A percentile compares a stretch with the other conserved stretches of the same genome.
Conservation (phyloP, 177 flowering plant species). For the Tripterygium wilfordii region DNA sequence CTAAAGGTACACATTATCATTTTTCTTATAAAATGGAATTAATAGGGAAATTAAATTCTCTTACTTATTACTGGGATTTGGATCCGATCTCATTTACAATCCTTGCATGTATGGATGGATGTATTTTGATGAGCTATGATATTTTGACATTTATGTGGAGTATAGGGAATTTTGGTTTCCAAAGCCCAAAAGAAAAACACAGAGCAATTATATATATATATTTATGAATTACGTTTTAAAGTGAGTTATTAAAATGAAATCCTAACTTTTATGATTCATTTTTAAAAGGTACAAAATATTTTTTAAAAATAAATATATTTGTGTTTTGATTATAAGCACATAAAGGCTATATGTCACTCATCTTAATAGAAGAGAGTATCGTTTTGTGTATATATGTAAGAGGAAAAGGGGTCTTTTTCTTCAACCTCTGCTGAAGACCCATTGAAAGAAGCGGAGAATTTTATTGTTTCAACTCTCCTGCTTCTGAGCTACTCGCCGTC, state of each 20-base stretch:
- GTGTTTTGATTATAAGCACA: too few relatives aligned
- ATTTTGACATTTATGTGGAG: too few relatives aligned
- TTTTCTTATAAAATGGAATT: too few relatives aligned
- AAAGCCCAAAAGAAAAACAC: background rate
- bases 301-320: too few relatives aligned
- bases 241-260: too few relatives aligned
- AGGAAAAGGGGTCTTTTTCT: too few relatives aligned
- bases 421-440: constrained; percentile 4
- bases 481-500: constrained; percentile 19
- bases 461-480: constrained; percentile 2
- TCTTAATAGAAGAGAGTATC: too few relatives aligned
- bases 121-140: background rate
- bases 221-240: too few relatives aligned
- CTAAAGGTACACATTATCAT: background rate
- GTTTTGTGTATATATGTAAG: too few relatives aligned
- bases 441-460: background rate
- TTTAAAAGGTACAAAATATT: too few relatives aligned
- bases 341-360: constrained; percentile 3
- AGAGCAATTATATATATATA: constrained; percentile 4
- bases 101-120: background rate
- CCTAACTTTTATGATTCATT: too few relatives aligned
- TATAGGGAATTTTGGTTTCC: constrained; percentile 14
- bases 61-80: constrained; percentile 16
- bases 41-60: constrained; percentile 15
- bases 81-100: constrained; percentile 12